Evolutionary conservation across 768 basidiomycete genomes (phyloP), one percentile per base, ranked within the genome.

Genomic region (Chlorophyllum brunneum): DNA sequence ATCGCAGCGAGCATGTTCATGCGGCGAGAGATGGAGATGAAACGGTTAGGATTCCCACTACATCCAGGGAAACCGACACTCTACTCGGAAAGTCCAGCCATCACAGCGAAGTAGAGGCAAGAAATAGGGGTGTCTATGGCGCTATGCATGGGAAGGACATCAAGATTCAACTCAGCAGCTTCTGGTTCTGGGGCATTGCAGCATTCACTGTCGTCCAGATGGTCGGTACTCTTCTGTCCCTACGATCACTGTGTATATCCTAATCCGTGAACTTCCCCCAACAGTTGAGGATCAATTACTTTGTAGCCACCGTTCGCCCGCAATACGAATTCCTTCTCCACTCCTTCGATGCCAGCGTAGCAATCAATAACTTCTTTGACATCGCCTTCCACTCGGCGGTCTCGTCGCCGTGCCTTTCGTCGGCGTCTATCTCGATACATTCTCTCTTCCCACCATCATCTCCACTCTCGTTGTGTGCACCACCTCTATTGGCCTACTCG

Each of bases 311-410:
- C 42, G 15, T 44, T 15, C 42, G 41, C 5, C 16, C 42, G 33
- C 51, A 43, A 36, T 38, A 44, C 23, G 50, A 43, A 34, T 42
- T 52, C 36, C 51, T 44, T 16, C 24, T 52, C 16, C 42, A 36
- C n/a, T 52, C 41, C 4, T 51, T 44, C 13, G 42, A 44, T 26
- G 42, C 31, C 24, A 45, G 41, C 5, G 31, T 42, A 13, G 9
- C 38, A 3, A 40, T 34, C 27, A 50, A 40, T n/a, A 41, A 18
- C 23, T 33, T 43, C 30, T 42, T 51, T 26, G 50, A 34, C 29
- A 33, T 34, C 15, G 41, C 40, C 40, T 51, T n/a, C 41, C 33
- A 3, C 22, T 42, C 18, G 39, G 39, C 23, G 41, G 50, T 29
- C 15, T 43, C 18, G 11, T 20, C 13, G 40, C 40, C 8, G 26